These are phyloP conservation scores for Candolleomyces eurysporus DNA, from an alignment of 768 basidiomycete species.

Conservation along the genomic window DNA sequence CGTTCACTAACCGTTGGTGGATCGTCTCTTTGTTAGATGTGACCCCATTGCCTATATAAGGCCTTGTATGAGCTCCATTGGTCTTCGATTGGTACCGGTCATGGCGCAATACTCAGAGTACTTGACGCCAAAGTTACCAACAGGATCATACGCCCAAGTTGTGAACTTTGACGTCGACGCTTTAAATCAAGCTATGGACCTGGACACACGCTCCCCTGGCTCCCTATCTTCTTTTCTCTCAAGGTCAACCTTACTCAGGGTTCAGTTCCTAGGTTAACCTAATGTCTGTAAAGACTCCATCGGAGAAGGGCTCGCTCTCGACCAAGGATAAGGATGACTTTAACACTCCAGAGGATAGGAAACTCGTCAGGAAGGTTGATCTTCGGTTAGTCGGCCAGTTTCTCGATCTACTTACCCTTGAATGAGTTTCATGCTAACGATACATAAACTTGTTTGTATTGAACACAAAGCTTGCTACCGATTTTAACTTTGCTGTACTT, in stretches of 20 bases:
- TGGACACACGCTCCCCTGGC: background rate
- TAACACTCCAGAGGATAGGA: constrained; percentile 32
- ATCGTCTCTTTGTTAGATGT: background rate
- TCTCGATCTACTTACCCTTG: background rate
- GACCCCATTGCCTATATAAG: background rate
- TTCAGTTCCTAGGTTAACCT: background rate
- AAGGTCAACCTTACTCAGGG: background rate
- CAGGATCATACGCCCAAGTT: background rate
- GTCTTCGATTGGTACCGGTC: background rate
- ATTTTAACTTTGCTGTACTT: constrained; percentile 42
- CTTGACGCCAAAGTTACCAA: background rate
- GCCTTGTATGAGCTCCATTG: background rate
- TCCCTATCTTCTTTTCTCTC: background rate
- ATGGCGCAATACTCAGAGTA: background rate
- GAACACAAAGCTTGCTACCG: constrained; percentile 31
- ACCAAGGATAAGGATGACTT: constrained; percentile 18
- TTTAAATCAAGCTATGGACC: background rate
- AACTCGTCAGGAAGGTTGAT: constrained; percentile 40
- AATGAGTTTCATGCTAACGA: background rate
- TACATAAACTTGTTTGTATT: background rate
- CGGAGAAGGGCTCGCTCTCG: constrained; percentile 7
- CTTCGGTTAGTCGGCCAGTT: constrained; percentile 27
- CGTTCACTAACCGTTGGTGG: background rate
- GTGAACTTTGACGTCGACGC: background rate
- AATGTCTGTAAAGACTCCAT: constrained; percentile 4